These are phyloP conservation scores for Coemansia sp. DNA, from an alignment of 192 early-diverging fungal species.

Conservation along the genomic window DNA sequence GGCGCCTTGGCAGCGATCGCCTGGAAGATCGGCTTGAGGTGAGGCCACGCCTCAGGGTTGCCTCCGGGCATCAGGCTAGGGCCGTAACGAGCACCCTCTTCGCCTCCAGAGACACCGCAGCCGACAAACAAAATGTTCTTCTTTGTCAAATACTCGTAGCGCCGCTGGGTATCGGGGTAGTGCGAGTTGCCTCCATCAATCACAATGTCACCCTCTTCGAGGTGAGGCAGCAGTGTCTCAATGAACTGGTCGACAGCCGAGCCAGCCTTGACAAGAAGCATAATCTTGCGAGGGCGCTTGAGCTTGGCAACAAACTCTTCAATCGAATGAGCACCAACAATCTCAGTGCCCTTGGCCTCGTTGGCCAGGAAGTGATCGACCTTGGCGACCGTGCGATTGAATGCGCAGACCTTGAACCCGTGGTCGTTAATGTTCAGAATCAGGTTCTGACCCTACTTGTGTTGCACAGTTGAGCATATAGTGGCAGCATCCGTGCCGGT, in stretches of 20 bases:
- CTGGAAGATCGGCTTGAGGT: constrained; percentile 96
- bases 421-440: constrained; percentile 99
- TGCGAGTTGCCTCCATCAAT: constrained; percentile 99
- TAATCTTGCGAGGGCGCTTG: constrained; percentile 95
- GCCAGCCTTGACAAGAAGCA: constrained; percentile 98
- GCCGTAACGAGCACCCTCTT: constrained; percentile 96
- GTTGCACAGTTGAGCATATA: too few species aligned
- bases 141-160: constrained; percentile 80
- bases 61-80: constrained; percentile 98
- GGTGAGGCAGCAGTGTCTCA: constrained; percentile 78
- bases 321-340: constrained; percentile 91
- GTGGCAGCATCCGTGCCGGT: too few species aligned
- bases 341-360: constrained; percentile 96
- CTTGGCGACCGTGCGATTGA: constrained; percentile 94
- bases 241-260: constrained; percentile 94
- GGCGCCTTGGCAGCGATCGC: constrained; percentile 85
- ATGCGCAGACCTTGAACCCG: constrained; percentile 90
- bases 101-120: constrained; percentile 97
- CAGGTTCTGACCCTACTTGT: constrained; percentile 90
- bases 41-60: constrained; percentile 86
- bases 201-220: constrained; percentile 91
- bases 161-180: constrained; percentile 93
- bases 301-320: constrained; percentile 92
- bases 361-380: constrained; percentile 92
- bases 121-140: constrained; percentile 96